Conservation (phyloP, 2,329 filamentous ascomycete genomes). For the Lasiodiplodia hormozganensis region DNA sequence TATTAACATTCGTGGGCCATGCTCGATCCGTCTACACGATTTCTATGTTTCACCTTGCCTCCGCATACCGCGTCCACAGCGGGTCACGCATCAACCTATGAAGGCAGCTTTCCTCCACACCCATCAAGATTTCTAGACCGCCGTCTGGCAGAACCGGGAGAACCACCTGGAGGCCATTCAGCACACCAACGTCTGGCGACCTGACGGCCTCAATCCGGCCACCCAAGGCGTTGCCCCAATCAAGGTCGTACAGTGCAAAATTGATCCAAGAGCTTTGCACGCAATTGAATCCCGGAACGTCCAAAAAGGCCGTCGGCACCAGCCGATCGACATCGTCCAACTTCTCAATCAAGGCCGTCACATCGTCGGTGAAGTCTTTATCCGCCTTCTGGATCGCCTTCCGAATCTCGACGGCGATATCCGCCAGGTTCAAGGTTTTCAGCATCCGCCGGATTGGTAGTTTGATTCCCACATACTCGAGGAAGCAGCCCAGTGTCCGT, state of each 20-base stretch:
- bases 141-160: neutral
- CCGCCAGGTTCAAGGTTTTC: neutral
- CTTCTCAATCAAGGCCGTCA: neutral
- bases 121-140: constrained; percentile 14
- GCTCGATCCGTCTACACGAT: too few relatives aligned
- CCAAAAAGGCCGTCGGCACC: constrained; percentile 6
- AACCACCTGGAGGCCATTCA: constrained; percentile 7
- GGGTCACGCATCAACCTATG: constrained; percentile 5
- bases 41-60: neutral
- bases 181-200: constrained; percentile 6
- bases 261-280: constrained; percentile 12
- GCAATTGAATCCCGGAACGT: constrained; percentile 2
- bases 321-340: constrained; percentile 6
- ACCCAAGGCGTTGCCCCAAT: constrained; percentile 7
- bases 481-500: constrained; percentile 16
- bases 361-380: neutral
- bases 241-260: constrained; percentile 12
- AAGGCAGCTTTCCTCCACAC: neutral
- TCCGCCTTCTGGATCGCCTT: neutral
- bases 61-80: constrained; percentile 8
- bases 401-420: constrained; percentile 7
- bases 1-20: too few relatives aligned
- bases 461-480: neutral
- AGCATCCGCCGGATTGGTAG: neutral
- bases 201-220: neutral